Evolutionary conservation across 2,329 filamentous ascomycete species (phyloP), one percentile per base, ranked within the genome.

Genomic region (Apiospora kogelbergensis): DNA sequence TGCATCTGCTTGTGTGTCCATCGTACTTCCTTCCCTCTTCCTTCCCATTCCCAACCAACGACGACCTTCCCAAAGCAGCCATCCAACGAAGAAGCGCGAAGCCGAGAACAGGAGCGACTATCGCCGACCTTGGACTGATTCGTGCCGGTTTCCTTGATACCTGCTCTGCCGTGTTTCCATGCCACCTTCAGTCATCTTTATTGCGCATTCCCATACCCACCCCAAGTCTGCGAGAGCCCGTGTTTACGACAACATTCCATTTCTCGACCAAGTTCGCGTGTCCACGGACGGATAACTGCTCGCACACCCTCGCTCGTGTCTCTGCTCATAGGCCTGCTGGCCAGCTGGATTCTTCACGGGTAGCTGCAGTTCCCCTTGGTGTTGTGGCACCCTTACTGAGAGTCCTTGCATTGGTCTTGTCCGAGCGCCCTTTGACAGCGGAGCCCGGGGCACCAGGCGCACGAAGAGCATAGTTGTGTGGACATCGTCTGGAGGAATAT

Each of bases 401-500:
- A 53, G 30, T 66, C 42, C 30, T 53, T 66, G 65, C 65, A 40
- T 37, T 22, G 30, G 26, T n/a, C 65, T 26, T 40, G 65, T 66
- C 65, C 44, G 30, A 66, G 44, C 65, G 65, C 30, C 33, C 65
- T 46, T 46, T 66, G 65, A 48, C 65, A 66, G 33, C 44, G n/a
- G 44, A 66, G 44, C 65, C 65, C 33, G 26, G 44, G 65, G 40
- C 33, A 44, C 65, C 65, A 17, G 37, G 22, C 42, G 22, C 44
- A 53, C 65, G 53, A 67, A 65, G 65, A 57, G 41, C 24, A 66
- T 24, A 45, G 65, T 41, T 45, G 53, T 60, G 53, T 60, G 24
- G 41, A 40, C 63, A 65, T 68, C 71, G 73, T 67, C 72, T 65
- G 70, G 53, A 46, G 63, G 70, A 67, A 63, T 66, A 37, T 37